Conservation (phyloP, 208 protist genomes). For the Crithidia fasciculata region DNA sequence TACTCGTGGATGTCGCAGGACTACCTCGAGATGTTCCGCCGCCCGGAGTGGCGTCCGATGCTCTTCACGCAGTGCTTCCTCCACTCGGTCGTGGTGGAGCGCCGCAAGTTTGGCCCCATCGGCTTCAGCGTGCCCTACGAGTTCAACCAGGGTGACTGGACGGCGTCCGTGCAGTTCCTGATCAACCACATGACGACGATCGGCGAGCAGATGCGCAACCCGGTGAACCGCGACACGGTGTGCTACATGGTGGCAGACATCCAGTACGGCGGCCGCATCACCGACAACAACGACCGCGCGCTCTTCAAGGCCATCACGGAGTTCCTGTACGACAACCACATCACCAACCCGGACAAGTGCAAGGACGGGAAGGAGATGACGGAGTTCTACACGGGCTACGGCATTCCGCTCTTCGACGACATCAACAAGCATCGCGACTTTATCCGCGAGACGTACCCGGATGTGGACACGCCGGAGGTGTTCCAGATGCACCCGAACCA, state of each 20-base stretch:
- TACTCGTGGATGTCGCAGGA: slow-evolving; percentile 97
- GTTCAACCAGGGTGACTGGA: slow-evolving; percentile 98
- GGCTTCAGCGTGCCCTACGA: slow-evolving; percentile 99
- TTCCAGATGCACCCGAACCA: slow-evolving; percentile 98
- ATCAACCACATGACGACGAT: slow-evolving; percentile 98
- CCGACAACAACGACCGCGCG: slow-evolving; percentile 98
- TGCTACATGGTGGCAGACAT: slow-evolving; percentile 99
- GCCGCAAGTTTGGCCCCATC: slow-evolving; percentile 98
- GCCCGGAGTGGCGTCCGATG: slow-evolving; percentile 96
- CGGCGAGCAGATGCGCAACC: slow-evolving; percentile 93
- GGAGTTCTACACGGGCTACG: slow-evolving; percentile 87
- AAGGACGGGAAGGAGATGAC: slow-evolving; percentile 85
- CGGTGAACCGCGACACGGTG: slow-evolving; percentile 93
- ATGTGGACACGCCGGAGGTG: slow-evolving; percentile 96
- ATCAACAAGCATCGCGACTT: slow-evolving; percentile 94
- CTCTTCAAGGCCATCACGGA: slow-evolving; percentile 98
- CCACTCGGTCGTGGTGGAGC: slow-evolving; percentile 97
- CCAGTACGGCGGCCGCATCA: slow-evolving; percentile 99
- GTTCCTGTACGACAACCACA: slow-evolving; percentile 90
- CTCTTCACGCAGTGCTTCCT: slow-evolving; percentile 98
- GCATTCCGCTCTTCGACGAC: slow-evolving; percentile 93
- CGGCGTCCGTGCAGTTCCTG: slow-evolving; percentile 96
- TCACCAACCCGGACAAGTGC: slow-evolving; percentile 91
- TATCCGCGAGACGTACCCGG: slow-evolving; percentile 94
- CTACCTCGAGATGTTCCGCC: slow-evolving; percentile 95